These are phyloP conservation scores for Kodamaea sp. DNA, from an alignment of 1,139 yeast genomes.

Conservation along the genomic window DNA sequence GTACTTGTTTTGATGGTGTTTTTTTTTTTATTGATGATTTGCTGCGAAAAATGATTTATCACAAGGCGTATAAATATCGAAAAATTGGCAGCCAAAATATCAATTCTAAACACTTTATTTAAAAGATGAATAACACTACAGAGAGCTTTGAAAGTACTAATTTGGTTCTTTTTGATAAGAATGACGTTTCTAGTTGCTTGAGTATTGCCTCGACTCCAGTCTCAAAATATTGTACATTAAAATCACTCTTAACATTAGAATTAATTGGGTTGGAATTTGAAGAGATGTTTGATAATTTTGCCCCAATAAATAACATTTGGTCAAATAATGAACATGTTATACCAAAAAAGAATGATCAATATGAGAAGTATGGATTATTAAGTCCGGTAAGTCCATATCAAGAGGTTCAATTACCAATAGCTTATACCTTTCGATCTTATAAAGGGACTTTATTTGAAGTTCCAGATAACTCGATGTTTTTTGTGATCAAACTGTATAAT, in stretches of 20 bases:
- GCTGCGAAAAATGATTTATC: constrained; percentile 3
- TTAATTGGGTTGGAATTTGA: constrained; percentile 14
- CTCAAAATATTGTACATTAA: constrained; percentile 17
- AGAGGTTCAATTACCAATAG: background rate
- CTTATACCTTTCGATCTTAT: constrained; percentile 19
- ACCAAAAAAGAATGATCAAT: too few relatives aligned
- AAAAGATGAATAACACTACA: too few relatives aligned
- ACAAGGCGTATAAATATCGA: background rate
- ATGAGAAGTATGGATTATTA: too few relatives aligned
- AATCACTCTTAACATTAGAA: constrained; percentile 21
- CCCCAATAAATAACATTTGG: constrained; percentile 23
- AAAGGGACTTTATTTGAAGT: constrained; percentile 18
- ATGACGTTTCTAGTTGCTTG: constrained; percentile 1
- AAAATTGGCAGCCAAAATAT: background rate
- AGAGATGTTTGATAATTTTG: constrained; percentile 5
- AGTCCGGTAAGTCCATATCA: background rate
- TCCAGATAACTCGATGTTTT: constrained; percentile 36
- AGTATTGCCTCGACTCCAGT: constrained; percentile 1
- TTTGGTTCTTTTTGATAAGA: too few relatives aligned
- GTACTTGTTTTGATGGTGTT: background rate
- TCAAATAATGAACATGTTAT: constrained; percentile 9
- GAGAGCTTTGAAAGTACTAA: too few relatives aligned
- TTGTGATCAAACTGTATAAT: constrained; percentile 54
- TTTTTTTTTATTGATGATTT: background rate
- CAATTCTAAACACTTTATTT: too few relatives aligned